A percentile compares a stretch with the other conserved stretches of the same genome.
Conservation (phyloP, 225 moss, liverwort and hornwort genomes). For the Marchantia polymorpha region DNA sequence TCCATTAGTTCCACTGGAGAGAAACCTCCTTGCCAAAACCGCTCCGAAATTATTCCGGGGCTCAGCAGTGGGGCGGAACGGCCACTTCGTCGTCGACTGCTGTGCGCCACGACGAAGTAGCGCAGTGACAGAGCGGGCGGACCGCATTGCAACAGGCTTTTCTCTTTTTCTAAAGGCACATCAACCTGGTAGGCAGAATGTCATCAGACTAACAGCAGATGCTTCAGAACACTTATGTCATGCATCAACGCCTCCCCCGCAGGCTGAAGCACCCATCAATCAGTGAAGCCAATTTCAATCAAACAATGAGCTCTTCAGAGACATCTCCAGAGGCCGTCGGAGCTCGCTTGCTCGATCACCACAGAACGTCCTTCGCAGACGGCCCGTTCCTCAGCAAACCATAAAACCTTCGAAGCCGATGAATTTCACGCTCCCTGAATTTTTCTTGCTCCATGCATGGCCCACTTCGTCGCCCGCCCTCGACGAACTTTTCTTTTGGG, state of each 20-base stretch:
- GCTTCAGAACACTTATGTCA: background rate
- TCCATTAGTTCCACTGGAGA: conserved; percentile 21
- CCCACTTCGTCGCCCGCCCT: background rate
- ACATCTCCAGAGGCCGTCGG: background rate
- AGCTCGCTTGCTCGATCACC: no score
- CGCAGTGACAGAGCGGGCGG: conserved; percentile 29
- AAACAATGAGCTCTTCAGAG: background rate
- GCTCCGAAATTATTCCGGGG: conserved; percentile 13
- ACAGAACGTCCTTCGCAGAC: no score
- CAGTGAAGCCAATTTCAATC: background rate
- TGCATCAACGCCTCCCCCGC: background rate
- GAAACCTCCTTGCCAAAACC: conserved; percentile 27
- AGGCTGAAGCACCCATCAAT: no score
- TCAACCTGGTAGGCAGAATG: background rate
- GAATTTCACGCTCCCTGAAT: background rate
- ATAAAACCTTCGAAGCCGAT: background rate
- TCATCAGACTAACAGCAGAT: background rate
- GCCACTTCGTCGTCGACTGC: conserved; percentile 31
- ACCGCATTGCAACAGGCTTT: conserved; percentile 33
- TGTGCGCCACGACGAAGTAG: conserved; percentile 35
- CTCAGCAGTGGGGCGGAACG: conserved; percentile 29
- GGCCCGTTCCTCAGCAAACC: background rate
- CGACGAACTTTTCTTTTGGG: background rate
- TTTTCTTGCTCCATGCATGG: background rate
- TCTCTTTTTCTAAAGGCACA: background rate